These are phyloP conservation scores for Orbilia brochopaga DNA, from an alignment of 2,329 filamentous ascomycete species.

Conservation along the genomic window DNA sequence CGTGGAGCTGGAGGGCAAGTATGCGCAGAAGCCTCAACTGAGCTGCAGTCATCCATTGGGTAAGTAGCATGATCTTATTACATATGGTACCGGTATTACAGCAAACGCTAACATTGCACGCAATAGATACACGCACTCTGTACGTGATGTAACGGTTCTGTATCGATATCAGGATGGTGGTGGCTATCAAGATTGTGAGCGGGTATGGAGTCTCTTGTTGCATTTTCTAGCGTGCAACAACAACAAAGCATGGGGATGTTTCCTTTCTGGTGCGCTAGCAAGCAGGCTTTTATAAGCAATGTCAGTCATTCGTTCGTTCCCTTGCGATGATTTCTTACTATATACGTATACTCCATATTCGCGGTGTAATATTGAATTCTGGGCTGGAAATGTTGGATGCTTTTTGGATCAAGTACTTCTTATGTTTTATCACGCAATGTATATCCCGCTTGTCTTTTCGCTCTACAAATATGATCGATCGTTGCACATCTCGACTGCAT, in stretches of 20 bases:
- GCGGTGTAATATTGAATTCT: conserved; percentile 16
- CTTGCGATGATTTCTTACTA: background rate
- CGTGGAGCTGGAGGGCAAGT: conserved; percentile 83
- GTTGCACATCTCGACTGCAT: no score
- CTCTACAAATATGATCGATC: background rate
- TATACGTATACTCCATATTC: conserved; percentile 5
- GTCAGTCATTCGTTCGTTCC: conserved; percentile 3
- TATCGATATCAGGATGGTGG: background rate
- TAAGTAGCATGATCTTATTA: conserved; percentile 60
- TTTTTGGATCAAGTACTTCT: conserved; percentile 4
- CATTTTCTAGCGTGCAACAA: no score
- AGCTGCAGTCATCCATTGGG: conserved; percentile 95
- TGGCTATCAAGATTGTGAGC: conserved; percentile 1
- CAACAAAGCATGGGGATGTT: no score
- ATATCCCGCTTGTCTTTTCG: background rate
- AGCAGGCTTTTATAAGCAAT: background rate
- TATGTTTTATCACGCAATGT: conserved; percentile 1
- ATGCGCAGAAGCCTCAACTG: conserved; percentile 92
- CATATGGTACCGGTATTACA: background rate
- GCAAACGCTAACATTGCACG: background rate
- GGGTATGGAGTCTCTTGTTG: background rate
- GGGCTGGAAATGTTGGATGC: conserved; percentile 10
- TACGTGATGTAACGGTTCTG: conserved; percentile 36
- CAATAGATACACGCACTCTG: conserved; percentile 33
- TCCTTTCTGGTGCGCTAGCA: no score